Evolutionary conservation across 2,329 filamentous ascomycete genomes (phyloP).

Genomic region (Aspergillus luchuensis): DNA sequence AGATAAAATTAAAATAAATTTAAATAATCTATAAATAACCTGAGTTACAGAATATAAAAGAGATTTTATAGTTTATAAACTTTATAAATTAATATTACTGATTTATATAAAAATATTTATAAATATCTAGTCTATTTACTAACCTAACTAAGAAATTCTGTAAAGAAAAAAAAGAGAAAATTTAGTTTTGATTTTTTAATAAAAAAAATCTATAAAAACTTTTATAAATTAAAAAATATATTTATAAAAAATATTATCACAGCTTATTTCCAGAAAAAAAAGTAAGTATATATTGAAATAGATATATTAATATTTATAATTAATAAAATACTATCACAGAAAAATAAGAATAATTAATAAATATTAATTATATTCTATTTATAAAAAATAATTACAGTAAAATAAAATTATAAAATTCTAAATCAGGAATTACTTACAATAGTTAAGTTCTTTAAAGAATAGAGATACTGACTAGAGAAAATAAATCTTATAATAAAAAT

Average conservation of each 20-base stretch:
- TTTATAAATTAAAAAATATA: too few species aligned
- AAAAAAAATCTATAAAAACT: neutral
- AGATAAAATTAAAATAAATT: neutral
- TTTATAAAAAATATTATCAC: too few species aligned
- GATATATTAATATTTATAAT: too few species aligned
- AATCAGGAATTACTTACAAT: neutral
- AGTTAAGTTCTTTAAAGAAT: conserved; percentile 5
- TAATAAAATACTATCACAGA: neutral
- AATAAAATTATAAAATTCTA: neutral
- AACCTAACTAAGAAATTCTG: too few species aligned
- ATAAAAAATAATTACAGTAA: conserved; percentile 4
- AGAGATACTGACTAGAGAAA: conserved; percentile 3
- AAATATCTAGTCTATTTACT: too few species aligned
- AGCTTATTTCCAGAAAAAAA: too few species aligned
- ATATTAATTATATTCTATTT: conserved; percentile 5
- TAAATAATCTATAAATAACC: neutral
- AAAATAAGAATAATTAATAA: neutral
- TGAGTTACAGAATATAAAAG: neutral
- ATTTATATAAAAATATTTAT: neutral
- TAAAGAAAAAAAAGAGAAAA: too few species aligned
- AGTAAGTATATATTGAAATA: too few species aligned
- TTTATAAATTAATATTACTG: neutral
- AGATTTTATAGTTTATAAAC: neutral
- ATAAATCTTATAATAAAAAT: neutral
- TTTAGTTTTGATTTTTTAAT: too few species aligned